These are phyloP conservation scores for Kalmusia sp. DNA, from an alignment of 2,329 filamentous ascomycete genomes.

Conservation along the genomic window DNA sequence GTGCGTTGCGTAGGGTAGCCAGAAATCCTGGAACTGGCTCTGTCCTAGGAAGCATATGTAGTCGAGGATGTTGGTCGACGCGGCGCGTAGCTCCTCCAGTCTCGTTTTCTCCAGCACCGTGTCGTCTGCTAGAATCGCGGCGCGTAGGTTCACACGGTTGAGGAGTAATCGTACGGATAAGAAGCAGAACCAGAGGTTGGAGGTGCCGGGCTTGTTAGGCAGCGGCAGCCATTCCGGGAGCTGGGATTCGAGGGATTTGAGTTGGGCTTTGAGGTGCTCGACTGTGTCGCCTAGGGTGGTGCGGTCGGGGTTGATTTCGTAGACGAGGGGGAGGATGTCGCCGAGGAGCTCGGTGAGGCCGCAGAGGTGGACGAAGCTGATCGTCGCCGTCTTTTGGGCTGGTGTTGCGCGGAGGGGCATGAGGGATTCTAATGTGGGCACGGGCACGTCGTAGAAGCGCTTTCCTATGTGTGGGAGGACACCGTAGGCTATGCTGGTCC, in stretches of 20 bases:
- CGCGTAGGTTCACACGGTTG: constrained; percentile 44
- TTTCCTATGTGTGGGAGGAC: constrained; percentile 61
- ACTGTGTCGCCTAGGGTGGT: constrained; percentile 35
- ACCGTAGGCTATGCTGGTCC: constrained; percentile 64
- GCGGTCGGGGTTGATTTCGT: constrained; percentile 42
- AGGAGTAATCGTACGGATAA: constrained; percentile 49
- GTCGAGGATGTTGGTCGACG: constrained; percentile 58
- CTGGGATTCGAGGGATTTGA: constrained; percentile 43
- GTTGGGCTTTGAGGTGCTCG: constrained; percentile 37
- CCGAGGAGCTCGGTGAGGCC: constrained; percentile 54
- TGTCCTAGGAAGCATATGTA: constrained; percentile 57
- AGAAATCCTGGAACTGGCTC: constrained; percentile 60
- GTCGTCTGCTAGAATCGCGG: constrained; percentile 33
- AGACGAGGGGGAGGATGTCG: constrained; percentile 48
- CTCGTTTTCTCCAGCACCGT: constrained; percentile 33
- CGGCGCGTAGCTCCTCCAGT: constrained; percentile 55
- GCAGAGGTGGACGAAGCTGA: constrained; percentile 62
- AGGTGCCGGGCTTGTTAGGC: constrained; percentile 37
- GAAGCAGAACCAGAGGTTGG: constrained; percentile 51
- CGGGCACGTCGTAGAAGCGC: constrained; percentile 63
- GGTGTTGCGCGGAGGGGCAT: constrained; percentile 43
- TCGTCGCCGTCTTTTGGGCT: constrained; percentile 54
- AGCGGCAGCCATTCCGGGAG: constrained; percentile 44
- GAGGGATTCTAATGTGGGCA: constrained; percentile 55
- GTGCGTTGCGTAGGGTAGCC: constrained; percentile 59